These are phyloP conservation scores for Pisolithus tinctorius DNA, from an alignment of 768 basidiomycete species.

Conservation along the genomic window DNA sequence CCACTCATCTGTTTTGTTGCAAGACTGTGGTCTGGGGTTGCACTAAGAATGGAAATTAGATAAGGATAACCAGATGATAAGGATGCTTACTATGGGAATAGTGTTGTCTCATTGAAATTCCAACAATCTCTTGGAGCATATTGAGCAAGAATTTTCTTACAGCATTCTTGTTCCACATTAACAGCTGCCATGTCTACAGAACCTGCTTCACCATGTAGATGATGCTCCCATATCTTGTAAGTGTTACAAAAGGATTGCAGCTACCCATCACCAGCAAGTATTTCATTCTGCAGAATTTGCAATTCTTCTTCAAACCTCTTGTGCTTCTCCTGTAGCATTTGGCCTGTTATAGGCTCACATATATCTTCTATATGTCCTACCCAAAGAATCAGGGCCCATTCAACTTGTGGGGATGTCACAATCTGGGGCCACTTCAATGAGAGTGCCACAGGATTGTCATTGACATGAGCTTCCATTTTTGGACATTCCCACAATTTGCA, in stretches of 20 bases:
- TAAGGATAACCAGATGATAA: no score
- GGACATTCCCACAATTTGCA: no score
- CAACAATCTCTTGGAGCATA: not conserved
- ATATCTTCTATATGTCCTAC: no score
- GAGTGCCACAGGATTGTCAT: no score
- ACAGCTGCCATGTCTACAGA: not conserved
- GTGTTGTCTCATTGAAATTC: not conserved
- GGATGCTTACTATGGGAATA: not conserved
- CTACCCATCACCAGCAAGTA: not conserved
- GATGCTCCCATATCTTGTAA: not conserved
- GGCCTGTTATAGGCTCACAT: no score
- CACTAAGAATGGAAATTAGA: not conserved
- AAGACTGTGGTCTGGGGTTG: slow-evolving; percentile 12
- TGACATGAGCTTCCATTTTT: no score
- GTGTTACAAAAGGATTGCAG: not conserved
- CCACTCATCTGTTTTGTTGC: slow-evolving; percentile 14
- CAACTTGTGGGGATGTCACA: no score
- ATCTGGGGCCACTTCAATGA: no score
- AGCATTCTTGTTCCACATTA: not conserved
- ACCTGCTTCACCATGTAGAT: not conserved
- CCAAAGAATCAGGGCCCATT: no score
- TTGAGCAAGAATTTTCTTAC: not conserved
- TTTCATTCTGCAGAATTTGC: not conserved
- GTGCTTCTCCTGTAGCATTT: not conserved
- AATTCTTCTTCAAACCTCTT: not conserved